phyloP scores from a whole-genome alignment of 306 rosid species.

The Sechiopsis laciniata region DNA sequence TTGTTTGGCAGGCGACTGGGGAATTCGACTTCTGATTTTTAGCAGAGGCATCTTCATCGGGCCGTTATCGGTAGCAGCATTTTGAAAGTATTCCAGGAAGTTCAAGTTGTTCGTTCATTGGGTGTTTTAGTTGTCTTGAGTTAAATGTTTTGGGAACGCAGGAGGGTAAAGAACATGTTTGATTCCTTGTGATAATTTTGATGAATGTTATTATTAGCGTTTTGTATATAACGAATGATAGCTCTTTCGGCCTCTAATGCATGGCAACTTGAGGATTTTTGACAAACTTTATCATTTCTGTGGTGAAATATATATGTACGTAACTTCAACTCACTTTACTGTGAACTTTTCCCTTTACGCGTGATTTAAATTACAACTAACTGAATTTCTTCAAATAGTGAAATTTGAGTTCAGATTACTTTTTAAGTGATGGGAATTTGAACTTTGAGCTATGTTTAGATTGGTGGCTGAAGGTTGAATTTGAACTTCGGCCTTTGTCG shows the following conservation, averaged over 20 bases:
- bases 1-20: conserved; percentile 73
- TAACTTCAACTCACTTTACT: conserved; percentile 26
- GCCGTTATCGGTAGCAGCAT: conserved; percentile 17
- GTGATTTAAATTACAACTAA: not conserved
- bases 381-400: not conserved
- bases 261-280: conserved; percentile 45
- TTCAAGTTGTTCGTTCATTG: conserved; percentile 23
- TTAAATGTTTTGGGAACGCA: conserved; percentile 49
- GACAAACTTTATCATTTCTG: conserved; percentile 23
- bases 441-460: too few species aligned
- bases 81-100: conserved; percentile 34
- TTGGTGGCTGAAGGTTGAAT: too few species aligned
- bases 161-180: conserved; percentile 45
- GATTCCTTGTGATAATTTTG: conserved; percentile 31
- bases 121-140: conserved; percentile 37
- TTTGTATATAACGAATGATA: conserved; percentile 73
- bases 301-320: conserved; percentile 40
- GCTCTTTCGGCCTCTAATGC: conserved; percentile 48
- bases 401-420: not conserved
- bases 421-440: too few species aligned
- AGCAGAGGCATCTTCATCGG: conserved; percentile 22
- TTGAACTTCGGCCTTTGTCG: too few species aligned
- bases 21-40: conserved; percentile 89
- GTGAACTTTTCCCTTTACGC: not conserved
- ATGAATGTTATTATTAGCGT: conserved; percentile 54